Percentiles rank a stretch among this genome's conserved stretches.
These are phyloP conservation scores for Davidsoniella virescens DNA, from an alignment of 2,329 filamentous ascomycete genomes.

Conservation along the genomic window DNA sequence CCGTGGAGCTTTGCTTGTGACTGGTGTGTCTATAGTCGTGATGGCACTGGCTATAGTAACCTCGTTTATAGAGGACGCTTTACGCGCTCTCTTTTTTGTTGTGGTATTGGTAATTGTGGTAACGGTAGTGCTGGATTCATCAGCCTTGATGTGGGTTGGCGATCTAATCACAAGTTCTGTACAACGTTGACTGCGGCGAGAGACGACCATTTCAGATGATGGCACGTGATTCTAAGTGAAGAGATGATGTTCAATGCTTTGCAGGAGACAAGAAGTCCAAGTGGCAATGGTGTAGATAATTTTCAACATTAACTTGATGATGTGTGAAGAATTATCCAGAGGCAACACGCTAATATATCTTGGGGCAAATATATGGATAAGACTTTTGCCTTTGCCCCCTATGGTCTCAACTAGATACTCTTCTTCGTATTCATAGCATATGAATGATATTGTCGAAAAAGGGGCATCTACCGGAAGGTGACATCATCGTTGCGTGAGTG, in stretches of 20 bases:
- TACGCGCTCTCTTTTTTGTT: neutral
- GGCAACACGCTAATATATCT: conserved; percentile 3
- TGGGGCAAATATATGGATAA: neutral
- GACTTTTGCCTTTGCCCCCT: too few relatives aligned
- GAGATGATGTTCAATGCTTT: too few relatives aligned
- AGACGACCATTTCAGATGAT: conserved; percentile 1
- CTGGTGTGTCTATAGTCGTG: neutral
- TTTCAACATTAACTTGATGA: too few relatives aligned
- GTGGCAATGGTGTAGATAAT: too few relatives aligned
- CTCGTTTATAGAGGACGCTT: neutral
- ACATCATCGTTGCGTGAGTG: too few relatives aligned
- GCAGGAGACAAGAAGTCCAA: too few relatives aligned
- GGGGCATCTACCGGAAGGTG: too few relatives aligned
- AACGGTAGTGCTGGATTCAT: neutral
- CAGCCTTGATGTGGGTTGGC: neutral
- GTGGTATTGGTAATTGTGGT: neutral
- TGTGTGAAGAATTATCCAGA: neutral
- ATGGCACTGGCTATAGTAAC: neutral
- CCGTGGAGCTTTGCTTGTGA: neutral
- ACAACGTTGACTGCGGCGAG: neutral
- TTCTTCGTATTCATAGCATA: too few relatives aligned
- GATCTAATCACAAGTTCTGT: neutral
- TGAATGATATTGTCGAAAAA: too few relatives aligned
- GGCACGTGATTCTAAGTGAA: neutral
- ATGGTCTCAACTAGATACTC: too few relatives aligned